Evolutionary conservation across 1,284 basidiomycete species (phyloP), one percentile per base, ranked within the genome.

Genomic region (Erythrobasidium hasegawianum): DNA sequence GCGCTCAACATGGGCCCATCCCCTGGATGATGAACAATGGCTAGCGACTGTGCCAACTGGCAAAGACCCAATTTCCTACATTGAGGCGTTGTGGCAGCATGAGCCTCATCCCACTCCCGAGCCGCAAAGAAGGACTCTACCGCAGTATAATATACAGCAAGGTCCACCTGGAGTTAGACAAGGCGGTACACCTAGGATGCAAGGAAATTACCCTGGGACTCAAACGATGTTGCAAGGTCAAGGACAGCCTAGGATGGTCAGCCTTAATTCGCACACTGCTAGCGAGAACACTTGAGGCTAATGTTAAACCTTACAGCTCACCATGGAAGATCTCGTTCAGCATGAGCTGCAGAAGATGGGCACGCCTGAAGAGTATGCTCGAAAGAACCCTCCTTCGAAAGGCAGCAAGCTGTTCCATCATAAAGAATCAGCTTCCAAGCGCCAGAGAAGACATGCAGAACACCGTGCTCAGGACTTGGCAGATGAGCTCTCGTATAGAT

Each of bases 281-380:
- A 5, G 43, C 7, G 8, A 47, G 22, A 47, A 24, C 40, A n/a
- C 40, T n/a, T 33, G 33, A 33, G 33, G 11, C 33, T 47, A 14
- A 47, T 47, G 22, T 4, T 47, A 14, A 7, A 4, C 4, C 14
- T 5, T 24, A 47, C 43, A 39, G 43, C 45, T 65, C 13, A 50
- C 62, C 27, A 50, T 65, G 43, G 62, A 65, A 49, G 62, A 65
- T 52, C 56, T 65, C 16, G 54, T 52, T 14, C 62, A 65, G 26
- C 57, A 65, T 58, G 53, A 65, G 27, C 20, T 65, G 1, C 20
- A 33, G 26, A 65, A 65, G 56, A 65, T 65, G 62, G 62, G 62
- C 20, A 52, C 62, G 55, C 62, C 62, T 16, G 62, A 65, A 53
- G 62, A 65, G 47, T 65, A 58, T 26, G 62, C 57, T 22, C 54